A percentile compares a stretch with the other conserved stretches of the same genome.
phyloP scores from a whole-genome alignment of 495 filamentous ascomycete species.

The Monascus purpureus region DNA sequence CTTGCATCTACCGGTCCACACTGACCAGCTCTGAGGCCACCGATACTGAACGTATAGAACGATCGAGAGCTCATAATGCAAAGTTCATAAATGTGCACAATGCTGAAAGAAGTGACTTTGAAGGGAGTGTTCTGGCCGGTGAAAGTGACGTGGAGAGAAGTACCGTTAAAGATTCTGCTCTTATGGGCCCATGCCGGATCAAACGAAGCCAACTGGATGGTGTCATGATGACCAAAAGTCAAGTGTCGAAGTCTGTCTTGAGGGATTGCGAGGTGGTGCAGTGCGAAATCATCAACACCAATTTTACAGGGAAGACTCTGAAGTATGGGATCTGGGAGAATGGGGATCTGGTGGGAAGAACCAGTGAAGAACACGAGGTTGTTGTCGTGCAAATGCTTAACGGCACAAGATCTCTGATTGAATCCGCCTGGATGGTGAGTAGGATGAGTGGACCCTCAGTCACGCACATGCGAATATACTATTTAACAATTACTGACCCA shows the following conservation, averaged over 20 bases:
- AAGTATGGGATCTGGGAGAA: slow-evolving; percentile 23
- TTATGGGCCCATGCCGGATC: slow-evolving; percentile 5
- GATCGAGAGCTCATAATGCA: not conserved
- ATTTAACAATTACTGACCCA: too few species aligned
- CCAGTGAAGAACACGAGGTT: slow-evolving; percentile 8
- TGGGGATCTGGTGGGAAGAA: slow-evolving; percentile 16
- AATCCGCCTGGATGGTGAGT: too few species aligned
- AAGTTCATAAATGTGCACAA: not conserved
- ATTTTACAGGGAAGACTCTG: slow-evolving; percentile 18
- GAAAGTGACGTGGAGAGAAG: slow-evolving; percentile 6
- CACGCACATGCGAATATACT: too few species aligned
- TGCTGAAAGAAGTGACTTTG: not conserved
- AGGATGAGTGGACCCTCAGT: too few species aligned
- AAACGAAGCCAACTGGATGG: slow-evolving; percentile 9
- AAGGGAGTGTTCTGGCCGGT: slow-evolving; percentile 10
- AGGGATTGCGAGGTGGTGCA: slow-evolving; percentile 17
- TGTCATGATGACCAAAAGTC: slow-evolving; percentile 5
- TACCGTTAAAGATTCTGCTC: slow-evolving; percentile 6
- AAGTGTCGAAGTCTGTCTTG: slow-evolving; percentile 7
- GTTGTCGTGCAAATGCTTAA: slow-evolving; percentile 1
- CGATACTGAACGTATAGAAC: not conserved
- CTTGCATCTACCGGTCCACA: not conserved
- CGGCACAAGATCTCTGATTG: not conserved
- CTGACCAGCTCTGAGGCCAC: not conserved
- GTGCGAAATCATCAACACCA: slow-evolving; percentile 14